A percentile compares a stretch with the other conserved stretches of the same genome.
phyloP scores from a whole-genome alignment of 1,284 basidiomycete genomes.

The Sanguinoderma infundibulare region DNA sequence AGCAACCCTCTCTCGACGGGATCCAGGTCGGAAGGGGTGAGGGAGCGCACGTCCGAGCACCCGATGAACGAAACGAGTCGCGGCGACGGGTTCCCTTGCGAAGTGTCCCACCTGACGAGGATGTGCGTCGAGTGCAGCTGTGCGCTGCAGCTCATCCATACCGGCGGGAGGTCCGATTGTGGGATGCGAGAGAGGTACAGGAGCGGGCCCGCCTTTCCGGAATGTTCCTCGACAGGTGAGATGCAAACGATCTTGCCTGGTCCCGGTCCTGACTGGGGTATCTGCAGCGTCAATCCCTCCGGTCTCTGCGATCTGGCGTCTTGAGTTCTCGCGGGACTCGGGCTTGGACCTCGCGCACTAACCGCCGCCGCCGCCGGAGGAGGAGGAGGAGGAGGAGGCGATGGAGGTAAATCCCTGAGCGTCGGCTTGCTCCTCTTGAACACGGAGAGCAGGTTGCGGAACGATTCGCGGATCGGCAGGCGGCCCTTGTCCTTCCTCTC shows the following conservation, averaged over 20 bases:
- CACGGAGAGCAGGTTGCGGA: constrained; percentile 66
- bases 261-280: constrained; percentile 4
- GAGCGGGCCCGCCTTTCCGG: constrained; percentile 48
- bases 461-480: constrained; percentile 68
- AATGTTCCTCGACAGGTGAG: constrained; percentile 37
- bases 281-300: constrained; percentile 17
- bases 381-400: too few relatives aligned
- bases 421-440: constrained; percentile 58
- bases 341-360: background rate
- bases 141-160: constrained; percentile 60
- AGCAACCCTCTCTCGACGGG: constrained; percentile 46
- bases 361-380: too few relatives aligned
- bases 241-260: constrained; percentile 29
- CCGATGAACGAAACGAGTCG: constrained; percentile 51
- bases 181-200: constrained; percentile 50
- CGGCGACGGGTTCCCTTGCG: constrained; percentile 47
- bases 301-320: background rate
- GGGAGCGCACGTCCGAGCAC: constrained; percentile 67
- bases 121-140: constrained; percentile 51
- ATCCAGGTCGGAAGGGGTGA: constrained; percentile 47
- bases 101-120: constrained; percentile 50
- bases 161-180: constrained; percentile 35
- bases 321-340: background rate
- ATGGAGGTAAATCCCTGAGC: constrained; percentile 1
- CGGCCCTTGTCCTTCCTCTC: constrained; percentile 33